Conservation (phyloP, 257 asterid genomes). For the Vinca minor region DNA sequence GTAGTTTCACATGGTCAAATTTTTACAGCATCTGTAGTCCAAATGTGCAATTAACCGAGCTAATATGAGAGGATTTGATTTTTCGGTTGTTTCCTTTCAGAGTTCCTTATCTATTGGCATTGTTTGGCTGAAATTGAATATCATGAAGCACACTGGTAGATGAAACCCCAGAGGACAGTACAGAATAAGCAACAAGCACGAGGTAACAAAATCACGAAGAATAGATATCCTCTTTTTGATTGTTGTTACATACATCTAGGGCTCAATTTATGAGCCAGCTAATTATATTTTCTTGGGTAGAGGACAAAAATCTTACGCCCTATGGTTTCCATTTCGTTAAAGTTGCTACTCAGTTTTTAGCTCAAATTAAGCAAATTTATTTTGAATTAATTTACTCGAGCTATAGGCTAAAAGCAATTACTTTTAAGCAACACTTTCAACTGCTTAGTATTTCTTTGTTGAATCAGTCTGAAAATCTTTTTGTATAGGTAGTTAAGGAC, state of each 20-base stretch:
- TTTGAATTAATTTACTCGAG: no score
- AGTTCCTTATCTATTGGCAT: no score
- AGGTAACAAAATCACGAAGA: not conserved
- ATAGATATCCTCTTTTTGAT: not conserved
- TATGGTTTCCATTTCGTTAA: no score
- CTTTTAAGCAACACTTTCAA: no score
- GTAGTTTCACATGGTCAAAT: not conserved
- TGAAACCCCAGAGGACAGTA: not conserved
- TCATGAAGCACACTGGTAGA: not conserved
- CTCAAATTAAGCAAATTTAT: no score
- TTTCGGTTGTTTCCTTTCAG: no score
- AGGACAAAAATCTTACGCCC: not conserved
- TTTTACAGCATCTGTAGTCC: not conserved
- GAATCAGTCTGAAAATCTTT: not conserved
- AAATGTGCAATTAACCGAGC: not conserved
- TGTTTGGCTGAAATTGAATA: not conserved
- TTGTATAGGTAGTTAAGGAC: no score
- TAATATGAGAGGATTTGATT: not conserved
- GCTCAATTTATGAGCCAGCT: not conserved
- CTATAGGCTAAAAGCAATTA: no score
- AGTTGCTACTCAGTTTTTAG: no score
- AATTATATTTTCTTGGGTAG: not conserved
- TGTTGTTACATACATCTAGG: not conserved
- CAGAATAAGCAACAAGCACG: not conserved
- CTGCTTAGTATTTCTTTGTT: not conserved